Conservation (phyloP, 768 basidiomycete species). For the Termitomyces sp. region DNA sequence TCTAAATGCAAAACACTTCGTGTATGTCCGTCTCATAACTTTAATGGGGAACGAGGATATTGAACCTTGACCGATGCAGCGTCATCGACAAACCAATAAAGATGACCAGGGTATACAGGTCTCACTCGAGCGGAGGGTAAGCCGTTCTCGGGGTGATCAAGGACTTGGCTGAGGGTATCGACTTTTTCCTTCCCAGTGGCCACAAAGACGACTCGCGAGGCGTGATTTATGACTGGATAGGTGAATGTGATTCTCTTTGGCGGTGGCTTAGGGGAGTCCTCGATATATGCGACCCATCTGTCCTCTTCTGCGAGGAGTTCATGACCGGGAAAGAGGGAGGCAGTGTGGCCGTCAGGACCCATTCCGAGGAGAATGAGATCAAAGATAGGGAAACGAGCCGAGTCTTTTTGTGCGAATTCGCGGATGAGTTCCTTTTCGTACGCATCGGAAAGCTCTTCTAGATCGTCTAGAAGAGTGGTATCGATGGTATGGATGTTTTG, state of each 20-base stretch:
- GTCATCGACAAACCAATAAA: conserved; percentile 95
- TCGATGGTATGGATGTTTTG: conserved; percentile 85
- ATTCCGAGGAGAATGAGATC: conserved; percentile 96
- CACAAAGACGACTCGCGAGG: conserved; percentile 84
- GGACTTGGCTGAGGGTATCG: conserved; percentile 61
- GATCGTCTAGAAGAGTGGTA: conserved; percentile 52
- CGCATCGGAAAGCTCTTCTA: conserved; percentile 74
- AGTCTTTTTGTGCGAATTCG: conserved; percentile 88
- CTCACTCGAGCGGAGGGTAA: conserved; percentile 82
- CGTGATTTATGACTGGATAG: conserved; percentile 86
- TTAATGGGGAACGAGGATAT: conserved; percentile 53
- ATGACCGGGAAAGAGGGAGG: conserved; percentile 95
- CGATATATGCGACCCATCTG: conserved; percentile 91
- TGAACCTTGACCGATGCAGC: conserved; percentile 63
- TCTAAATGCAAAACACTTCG: not conserved
- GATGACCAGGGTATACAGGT: conserved; percentile 72
- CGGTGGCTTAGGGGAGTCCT: conserved; percentile 94
- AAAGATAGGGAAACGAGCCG: conserved; percentile 95
- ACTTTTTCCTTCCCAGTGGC: conserved; percentile 79
- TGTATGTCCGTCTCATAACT: conserved; percentile 29
- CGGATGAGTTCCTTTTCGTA: conserved; percentile 83
- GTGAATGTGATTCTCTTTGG: conserved; percentile 88
- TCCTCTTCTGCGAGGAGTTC: conserved; percentile 76
- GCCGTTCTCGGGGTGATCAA: conserved; percentile 75
- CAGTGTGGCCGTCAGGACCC: conserved; percentile 98